Evolutionary conservation across 164 flowering plant species (phyloP).

Genomic region (Magnolia changhungtana): DNA sequence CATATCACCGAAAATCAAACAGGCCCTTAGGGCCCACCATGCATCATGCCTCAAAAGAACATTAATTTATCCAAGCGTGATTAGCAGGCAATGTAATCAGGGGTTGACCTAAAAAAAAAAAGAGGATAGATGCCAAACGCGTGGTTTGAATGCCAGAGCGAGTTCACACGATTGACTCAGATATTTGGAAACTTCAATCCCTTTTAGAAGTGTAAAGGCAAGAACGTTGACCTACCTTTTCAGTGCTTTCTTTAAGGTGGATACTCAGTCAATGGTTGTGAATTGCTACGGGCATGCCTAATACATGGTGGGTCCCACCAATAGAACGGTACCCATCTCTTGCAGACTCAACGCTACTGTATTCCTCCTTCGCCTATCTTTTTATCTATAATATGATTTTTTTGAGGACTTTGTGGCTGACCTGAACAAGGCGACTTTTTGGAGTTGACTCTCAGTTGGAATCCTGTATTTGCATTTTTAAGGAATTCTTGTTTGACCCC

Average conservation of each 20-base stretch:
- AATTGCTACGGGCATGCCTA: background rate
- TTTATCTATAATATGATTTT: background rate
- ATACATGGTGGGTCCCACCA: background rate
- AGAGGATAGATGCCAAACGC: too few relatives aligned
- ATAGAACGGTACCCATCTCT: background rate
- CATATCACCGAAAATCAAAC: too few relatives aligned
- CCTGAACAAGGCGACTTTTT: background rate
- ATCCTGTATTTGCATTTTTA: too few relatives aligned
- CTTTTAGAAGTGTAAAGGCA: background rate
- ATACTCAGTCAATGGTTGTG: background rate
- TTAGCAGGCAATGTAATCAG: too few relatives aligned
- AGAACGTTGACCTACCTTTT: background rate
- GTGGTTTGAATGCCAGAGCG: background rate
- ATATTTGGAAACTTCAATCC: background rate
- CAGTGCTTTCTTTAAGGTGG: background rate
- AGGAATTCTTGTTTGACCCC: too few relatives aligned
- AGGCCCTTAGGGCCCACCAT: too few relatives aligned
- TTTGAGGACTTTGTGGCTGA: background rate
- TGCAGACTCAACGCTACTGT: background rate
- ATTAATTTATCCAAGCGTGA: too few relatives aligned
- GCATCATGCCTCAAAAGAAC: too few relatives aligned
- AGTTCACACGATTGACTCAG: background rate
- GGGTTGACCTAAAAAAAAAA: too few relatives aligned
- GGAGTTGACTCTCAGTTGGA: too few relatives aligned
- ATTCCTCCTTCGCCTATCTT: background rate